phyloP scores from a whole-genome alignment of 768 basidiomycete genomes.

The Butyriboletus loyo region DNA sequence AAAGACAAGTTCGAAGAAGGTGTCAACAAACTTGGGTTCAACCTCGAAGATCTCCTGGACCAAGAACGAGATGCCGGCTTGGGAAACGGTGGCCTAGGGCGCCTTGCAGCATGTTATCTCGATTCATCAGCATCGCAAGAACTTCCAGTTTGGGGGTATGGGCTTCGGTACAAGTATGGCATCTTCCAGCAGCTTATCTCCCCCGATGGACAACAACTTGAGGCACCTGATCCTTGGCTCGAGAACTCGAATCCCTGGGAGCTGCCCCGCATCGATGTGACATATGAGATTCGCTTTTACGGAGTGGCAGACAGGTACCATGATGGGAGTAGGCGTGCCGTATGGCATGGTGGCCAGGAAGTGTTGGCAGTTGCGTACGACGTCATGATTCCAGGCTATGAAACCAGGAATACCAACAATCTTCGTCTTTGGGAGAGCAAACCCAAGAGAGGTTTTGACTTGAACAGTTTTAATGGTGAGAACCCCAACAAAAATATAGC shows the following conservation, averaged over 20 bases:
- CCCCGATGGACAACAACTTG: constrained; percentile 78
- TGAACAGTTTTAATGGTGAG: constrained; percentile 92
- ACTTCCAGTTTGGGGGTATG: constrained; percentile 95
- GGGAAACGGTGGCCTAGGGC: constrained; percentile 94
- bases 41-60: constrained; percentile 81
- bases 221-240: constrained; percentile 93
- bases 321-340: constrained; percentile 57
- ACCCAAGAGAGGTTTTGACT: constrained; percentile 87
- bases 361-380: constrained; percentile 93
- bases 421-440: constrained; percentile 81
- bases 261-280: constrained; percentile 79
- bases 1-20: constrained; percentile 72
- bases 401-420: constrained; percentile 86
- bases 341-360: constrained; percentile 90
- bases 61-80: constrained; percentile 92
- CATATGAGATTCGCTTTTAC: constrained; percentile 85
- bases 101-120: constrained; percentile 95
- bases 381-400: constrained; percentile 85
- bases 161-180: constrained; percentile 88
- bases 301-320: constrained; percentile 70
- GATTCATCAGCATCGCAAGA: constrained; percentile 90
- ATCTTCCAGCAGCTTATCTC: constrained; percentile 95
- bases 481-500: too few species aligned
- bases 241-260: constrained; percentile 89
- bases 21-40: constrained; percentile 80